Conservation (phyloP, 306 rosid genomes). For the Dryas octopetala region DNA sequence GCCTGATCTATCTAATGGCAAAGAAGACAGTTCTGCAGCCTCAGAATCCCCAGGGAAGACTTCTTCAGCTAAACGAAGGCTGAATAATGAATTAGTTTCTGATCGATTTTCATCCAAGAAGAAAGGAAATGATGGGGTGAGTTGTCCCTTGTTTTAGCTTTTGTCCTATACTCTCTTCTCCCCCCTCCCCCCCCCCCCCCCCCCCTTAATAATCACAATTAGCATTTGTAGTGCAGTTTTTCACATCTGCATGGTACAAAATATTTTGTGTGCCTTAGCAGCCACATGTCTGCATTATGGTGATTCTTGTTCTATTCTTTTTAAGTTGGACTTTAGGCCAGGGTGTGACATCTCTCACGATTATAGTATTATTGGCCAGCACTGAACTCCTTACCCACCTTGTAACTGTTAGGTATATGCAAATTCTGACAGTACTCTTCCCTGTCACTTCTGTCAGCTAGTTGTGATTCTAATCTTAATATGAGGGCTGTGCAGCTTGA, state of each 20-base stretch:
- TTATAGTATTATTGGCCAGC: no score
- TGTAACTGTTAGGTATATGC: no score
- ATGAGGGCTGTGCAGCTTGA: no score
- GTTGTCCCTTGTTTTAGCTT: conserved; percentile 32
- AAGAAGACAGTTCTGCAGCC: conserved; percentile 55
- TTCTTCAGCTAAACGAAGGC: conserved; percentile 48
- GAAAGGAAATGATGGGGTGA: conserved; percentile 98
- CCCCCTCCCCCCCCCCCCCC: no score
- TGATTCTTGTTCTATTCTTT: not conserved
- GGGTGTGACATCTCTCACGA: no score
- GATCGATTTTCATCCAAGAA: conserved; percentile 69
- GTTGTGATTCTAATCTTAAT: no score
- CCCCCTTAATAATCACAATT: no score
- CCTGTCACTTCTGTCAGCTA: no score
- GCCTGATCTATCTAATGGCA: conserved; percentile 52
- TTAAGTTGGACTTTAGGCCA: no score
- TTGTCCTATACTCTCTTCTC: not conserved
- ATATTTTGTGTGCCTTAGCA: not conserved
- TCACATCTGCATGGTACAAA: not conserved
- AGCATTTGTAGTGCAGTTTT: not conserved
- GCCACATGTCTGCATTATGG: not conserved
- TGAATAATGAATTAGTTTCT: conserved; percentile 53
- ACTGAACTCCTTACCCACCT: no score
- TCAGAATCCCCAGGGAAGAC: conserved; percentile 62
- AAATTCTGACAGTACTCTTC: no score